Percentiles rank a stretch among this genome's conserved stretches.
phyloP scores from a whole-genome alignment of 208 protist genomes.

The Leishmania martiniquensis region DNA sequence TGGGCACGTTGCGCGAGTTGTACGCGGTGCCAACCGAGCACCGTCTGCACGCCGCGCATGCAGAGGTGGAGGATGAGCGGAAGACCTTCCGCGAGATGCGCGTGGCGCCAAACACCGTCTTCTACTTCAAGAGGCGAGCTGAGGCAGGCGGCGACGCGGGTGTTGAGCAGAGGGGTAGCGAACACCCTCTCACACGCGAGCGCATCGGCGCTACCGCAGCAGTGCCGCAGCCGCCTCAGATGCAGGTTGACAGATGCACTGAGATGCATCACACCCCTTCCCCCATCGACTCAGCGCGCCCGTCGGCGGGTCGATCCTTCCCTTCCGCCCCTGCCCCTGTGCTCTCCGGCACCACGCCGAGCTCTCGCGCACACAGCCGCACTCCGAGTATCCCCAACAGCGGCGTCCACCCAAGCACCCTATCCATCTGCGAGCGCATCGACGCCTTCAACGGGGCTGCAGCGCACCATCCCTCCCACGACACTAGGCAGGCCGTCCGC shows the following conservation, averaged over 20 bases:
- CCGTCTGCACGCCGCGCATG: constrained; percentile 39
- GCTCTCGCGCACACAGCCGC: background rate
- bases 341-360: constrained; percentile 1
- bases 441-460: constrained; percentile 22
- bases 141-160: background rate
- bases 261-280: constrained; percentile 2
- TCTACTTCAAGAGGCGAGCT: constrained; percentile 29
- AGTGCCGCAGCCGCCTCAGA: background rate
- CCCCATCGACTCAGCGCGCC: constrained; percentile 4
- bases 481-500: background rate
- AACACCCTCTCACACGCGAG: constrained; percentile 17
- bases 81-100: constrained; percentile 22
- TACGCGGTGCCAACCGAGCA: constrained; percentile 30
- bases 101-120: constrained; percentile 29
- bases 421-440: constrained; percentile 21
- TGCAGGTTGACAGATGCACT: background rate
- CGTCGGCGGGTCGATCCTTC: constrained; percentile 16
- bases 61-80: constrained; percentile 29
- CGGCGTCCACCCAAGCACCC: background rate
- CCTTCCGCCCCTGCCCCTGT: constrained; percentile 1
- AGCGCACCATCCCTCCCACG: constrained; percentile 5
- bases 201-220: constrained; percentile 3
- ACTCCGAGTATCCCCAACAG: constrained; percentile 9
- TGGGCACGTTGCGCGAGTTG: constrained; percentile 68
- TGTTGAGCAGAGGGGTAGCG: background rate